Percentiles rank a stretch among this genome's conserved stretches.
These are phyloP conservation scores for Fagopyrum esculentum DNA, from an alignment of 148 eudicot species.

Conservation along the genomic window DNA sequence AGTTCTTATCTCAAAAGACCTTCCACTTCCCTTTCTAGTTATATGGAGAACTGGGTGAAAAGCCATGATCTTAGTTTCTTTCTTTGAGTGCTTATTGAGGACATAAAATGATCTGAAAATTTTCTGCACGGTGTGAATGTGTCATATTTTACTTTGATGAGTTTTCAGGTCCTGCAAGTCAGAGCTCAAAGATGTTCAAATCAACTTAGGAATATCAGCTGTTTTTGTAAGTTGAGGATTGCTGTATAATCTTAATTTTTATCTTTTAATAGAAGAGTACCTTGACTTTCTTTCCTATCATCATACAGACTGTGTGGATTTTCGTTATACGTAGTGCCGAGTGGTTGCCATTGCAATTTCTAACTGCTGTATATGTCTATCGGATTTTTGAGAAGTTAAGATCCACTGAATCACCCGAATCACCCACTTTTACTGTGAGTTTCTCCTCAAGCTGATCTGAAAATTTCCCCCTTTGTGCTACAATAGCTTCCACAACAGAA, in stretches of 20 bases:
- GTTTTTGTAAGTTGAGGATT: constrained; percentile 68
- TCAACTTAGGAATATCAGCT: constrained; percentile 85
- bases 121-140: background rate
- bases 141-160: constrained; percentile 11
- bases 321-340: constrained; percentile 63
- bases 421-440: constrained; percentile 61
- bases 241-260: background rate
- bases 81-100: background rate
- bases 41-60: background rate
- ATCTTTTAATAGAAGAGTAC: background rate
- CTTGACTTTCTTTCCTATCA: background rate
- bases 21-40: constrained; percentile 4
- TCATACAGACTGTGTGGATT: constrained; percentile 75
- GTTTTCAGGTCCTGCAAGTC: constrained; percentile 71
- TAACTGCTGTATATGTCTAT: constrained; percentile 65
- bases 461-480: constrained; percentile 6
- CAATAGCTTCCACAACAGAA: background rate
- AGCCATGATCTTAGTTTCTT: background rate
- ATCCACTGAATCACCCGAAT: constrained; percentile 55
- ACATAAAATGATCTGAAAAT: background rate
- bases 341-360: constrained; percentile 83
- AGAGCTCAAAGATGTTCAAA: constrained; percentile 61
- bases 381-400: constrained; percentile 86
- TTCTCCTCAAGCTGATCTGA: background rate
- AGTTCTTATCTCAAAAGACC: background rate